These are phyloP conservation scores for Jimgerdemannia flammicorona DNA, from an alignment of 192 early-diverging fungal genomes.

Conservation along the genomic window DNA sequence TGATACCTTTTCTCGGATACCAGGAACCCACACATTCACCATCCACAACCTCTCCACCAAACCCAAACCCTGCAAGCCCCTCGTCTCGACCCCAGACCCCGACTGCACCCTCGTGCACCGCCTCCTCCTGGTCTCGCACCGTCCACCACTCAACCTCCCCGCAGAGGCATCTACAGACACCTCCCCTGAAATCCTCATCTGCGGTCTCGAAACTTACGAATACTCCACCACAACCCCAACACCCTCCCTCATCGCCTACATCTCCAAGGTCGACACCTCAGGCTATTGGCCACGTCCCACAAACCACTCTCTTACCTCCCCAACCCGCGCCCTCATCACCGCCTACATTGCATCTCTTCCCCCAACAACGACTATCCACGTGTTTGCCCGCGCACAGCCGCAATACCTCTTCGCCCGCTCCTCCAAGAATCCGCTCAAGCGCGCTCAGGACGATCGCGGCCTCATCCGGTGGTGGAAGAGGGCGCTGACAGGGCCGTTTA, in stretches of 20 bases:
- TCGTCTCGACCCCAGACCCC: background rate
- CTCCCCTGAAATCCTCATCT: background rate
- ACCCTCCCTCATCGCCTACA: constrained; percentile 13
- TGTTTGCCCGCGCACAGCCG: constrained; percentile 85
- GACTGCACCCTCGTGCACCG: background rate
- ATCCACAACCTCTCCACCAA: background rate
- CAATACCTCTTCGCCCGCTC: constrained; percentile 82
- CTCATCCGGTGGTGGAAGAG: constrained; percentile 80
- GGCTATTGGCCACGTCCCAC: constrained; percentile 25
- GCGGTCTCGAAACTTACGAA: background rate
- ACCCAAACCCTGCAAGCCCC: background rate
- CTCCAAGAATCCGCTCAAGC: constrained; percentile 57
- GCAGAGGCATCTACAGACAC: no score
- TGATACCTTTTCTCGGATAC: background rate
- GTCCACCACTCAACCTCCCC: background rate
- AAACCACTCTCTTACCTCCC: constrained; percentile 8
- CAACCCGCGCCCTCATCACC: constrained; percentile 24
- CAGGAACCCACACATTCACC: background rate
- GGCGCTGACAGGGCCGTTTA: constrained; percentile 16
- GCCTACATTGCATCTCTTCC: constrained; percentile 30
- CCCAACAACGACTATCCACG: constrained; percentile 29
- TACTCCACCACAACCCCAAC: background rate
- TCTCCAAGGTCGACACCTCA: constrained; percentile 45
- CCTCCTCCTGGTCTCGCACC: background rate
- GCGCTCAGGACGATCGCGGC: constrained; percentile 53